phyloP scores from a whole-genome alignment of 139 green algal species.

The Gonium pectorale region DNA sequence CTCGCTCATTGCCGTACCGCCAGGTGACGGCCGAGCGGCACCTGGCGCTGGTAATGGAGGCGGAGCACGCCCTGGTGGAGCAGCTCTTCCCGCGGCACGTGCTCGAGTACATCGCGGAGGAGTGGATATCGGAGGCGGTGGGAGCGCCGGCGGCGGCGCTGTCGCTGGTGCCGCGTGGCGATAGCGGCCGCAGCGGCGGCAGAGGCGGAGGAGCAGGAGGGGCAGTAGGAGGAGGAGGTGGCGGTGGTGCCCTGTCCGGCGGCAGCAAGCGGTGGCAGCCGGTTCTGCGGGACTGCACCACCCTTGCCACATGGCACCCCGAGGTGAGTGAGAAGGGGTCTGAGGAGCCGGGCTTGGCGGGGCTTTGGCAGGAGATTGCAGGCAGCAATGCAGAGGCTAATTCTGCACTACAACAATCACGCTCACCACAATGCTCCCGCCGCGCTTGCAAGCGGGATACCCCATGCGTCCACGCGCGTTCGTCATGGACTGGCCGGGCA shows the following conservation, averaged over 20 bases:
- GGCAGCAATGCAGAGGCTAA: no score
- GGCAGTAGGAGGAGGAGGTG: not conserved
- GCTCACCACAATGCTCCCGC: no score
- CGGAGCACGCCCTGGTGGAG: conserved; percentile 23
- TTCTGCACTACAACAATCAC: no score
- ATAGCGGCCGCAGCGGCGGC: not conserved
- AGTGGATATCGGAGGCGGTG: conserved; percentile 1
- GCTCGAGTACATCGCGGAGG: conserved; percentile 20
- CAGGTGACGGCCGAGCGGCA: conserved; percentile 23
- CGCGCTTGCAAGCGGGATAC: no score
- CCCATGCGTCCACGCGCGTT: no score
- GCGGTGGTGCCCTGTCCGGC: not conserved
- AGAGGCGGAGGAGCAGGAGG: not conserved
- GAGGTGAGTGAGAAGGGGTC: not conserved
- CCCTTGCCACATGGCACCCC: conserved; percentile 11
- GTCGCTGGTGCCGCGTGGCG: no score
- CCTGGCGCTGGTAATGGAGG: conserved; percentile 24
- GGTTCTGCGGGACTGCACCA: conserved; percentile 13
- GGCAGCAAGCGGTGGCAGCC: not conserved
- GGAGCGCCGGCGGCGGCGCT: not conserved
- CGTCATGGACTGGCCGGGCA: no score
- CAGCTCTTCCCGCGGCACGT: conserved; percentile 29
- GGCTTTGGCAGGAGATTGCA: no score
- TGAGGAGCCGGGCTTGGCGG: no score
- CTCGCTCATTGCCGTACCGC: no score